These are phyloP conservation scores for Melastoma malabathricum DNA, from an alignment of 345 rosid genomes.

Conservation along the genomic window DNA sequence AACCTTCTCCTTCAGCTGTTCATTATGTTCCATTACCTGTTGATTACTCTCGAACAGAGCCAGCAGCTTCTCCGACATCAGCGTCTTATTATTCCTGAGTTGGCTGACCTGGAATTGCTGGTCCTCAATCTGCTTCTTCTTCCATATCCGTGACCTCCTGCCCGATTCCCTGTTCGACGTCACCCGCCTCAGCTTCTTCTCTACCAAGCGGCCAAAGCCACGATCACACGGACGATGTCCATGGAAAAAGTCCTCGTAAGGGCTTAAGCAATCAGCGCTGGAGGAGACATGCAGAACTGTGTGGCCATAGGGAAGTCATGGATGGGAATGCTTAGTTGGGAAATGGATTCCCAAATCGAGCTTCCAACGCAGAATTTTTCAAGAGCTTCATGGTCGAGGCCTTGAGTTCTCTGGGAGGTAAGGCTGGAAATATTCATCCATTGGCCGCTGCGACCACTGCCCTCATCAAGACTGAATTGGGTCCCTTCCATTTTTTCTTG, in stretches of 20 bases:
- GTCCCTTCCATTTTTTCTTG: too few species aligned
- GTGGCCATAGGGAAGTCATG: too few species aligned
- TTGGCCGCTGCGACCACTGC: too few species aligned
- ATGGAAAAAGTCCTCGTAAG: neutral
- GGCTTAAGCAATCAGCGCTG: neutral
- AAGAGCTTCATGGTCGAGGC: too few species aligned
- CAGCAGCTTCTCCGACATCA: slow-evolving; percentile 60
- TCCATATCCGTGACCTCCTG: slow-evolving; percentile 51
- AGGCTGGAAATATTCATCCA: too few species aligned
- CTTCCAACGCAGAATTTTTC: too few species aligned
- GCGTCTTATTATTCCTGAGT: slow-evolving; percentile 38
- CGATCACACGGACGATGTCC: slow-evolving; percentile 11
- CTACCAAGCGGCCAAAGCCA: slow-evolving; percentile 16
- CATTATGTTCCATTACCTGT: slow-evolving; percentile 55
- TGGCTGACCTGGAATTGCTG: slow-evolving; percentile 54
- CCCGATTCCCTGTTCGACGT: slow-evolving; percentile 75
- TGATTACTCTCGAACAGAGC: slow-evolving; percentile 51
- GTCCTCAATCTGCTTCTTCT: slow-evolving; percentile 67
- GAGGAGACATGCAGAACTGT: too few species aligned
- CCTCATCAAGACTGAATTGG: too few species aligned
- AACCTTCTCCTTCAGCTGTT: slow-evolving; percentile 55
- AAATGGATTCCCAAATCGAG: too few species aligned
- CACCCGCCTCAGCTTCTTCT: slow-evolving; percentile 52
- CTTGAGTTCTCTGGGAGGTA: too few species aligned
- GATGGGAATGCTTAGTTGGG: too few species aligned